Evolutionary conservation across 371 early-diverging fungal species (phyloP).

Genomic region (Actinomortierella wolfii): DNA sequence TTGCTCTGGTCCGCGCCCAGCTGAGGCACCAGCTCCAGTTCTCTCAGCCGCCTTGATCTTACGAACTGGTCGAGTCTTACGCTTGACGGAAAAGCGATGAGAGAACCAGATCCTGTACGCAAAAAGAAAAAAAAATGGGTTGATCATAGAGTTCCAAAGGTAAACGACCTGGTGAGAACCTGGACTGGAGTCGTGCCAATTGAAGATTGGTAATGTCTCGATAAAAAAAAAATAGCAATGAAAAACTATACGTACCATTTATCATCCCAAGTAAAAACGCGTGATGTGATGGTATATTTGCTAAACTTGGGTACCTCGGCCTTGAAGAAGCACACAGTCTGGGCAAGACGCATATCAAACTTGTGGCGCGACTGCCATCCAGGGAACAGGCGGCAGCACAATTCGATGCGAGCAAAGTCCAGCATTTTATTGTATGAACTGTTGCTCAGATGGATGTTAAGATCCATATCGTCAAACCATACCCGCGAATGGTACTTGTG

Average conservation of each 20-base stretch:
- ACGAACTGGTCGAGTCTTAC: constrained; percentile 11
- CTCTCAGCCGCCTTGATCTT: neutral
- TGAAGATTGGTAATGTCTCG: too few species aligned
- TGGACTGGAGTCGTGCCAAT: too few species aligned
- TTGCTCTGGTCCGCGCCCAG: constrained; percentile 3
- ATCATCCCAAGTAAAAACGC: constrained; percentile 62
- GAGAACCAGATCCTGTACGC: constrained; percentile 31
- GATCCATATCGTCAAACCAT: constrained; percentile 46
- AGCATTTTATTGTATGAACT: constrained; percentile 63
- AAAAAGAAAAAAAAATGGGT: too few species aligned
- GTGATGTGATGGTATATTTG: constrained; percentile 56
- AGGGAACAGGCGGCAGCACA: constrained; percentile 51
- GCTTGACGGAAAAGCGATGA: constrained; percentile 41
- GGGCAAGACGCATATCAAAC: constrained; percentile 37
- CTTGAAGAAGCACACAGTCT: constrained; percentile 50
- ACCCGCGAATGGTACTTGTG: constrained; percentile 35
- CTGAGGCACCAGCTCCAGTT: constrained; percentile 2
- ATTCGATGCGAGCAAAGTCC: constrained; percentile 57
- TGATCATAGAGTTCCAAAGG: too few species aligned
- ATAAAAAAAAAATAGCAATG: too few species aligned
- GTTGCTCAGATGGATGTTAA: constrained; percentile 45
- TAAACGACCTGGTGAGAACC: too few species aligned
- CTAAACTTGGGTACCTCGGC: constrained; percentile 59
- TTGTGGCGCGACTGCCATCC: constrained; percentile 27
- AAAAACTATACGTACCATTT: constrained; percentile 62